Base-by-base conservation (phyloP, 2,329 filamentous ascomycete species). In the Tolypocladium ophioglossoides region DNA sequence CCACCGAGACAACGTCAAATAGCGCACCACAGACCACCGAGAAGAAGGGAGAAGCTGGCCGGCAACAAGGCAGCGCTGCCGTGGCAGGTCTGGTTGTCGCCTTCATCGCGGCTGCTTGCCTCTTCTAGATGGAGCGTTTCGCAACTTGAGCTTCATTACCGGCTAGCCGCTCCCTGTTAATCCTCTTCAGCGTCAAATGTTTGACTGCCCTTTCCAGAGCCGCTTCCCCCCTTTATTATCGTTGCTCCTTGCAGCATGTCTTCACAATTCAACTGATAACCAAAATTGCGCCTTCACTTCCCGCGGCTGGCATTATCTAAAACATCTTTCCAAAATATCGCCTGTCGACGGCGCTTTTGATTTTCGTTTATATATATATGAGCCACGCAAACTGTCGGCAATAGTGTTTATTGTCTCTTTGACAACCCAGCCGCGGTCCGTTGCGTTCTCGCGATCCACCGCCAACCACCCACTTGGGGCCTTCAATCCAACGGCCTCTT, bases 11-110 rank as follows among this genome's bases (percentile, higher is more conserved):
- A 16, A 63, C 62, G 14, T 61, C 66, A 24, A 63, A 65, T 61
- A 58, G 66, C 12, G 58, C 66, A 11, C 62, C 72, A 14, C 64
- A 64, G 14, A 66, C 68, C 20, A 66, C 70, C n/a, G 60, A 61
- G 50, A 68, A 69, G 58, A 68, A 74, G 60, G 78, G 70, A 57
- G 76, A 79, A 58, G 70, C 68, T 52, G 75, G 72, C 22, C 70
- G 70, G 18, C 74, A 73, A 48, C 73, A 79, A 59, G 74, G 76
- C 51, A 74, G 74, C 52, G 72, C 74, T 50, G 78, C 79, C 51
- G 66, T 80, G 40, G 78, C 72, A 9, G 78, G 80, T 48, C 71
- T 83, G 24, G 69, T 83, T 46, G 72, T 83, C 48, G 80, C 79
- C 52, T 72, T 83, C 47, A 70, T 81, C 35, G 79, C 78, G 27